Evolutionary conservation across 2,329 filamentous ascomycete species (phyloP), one percentile per base, ranked within the genome.

Genomic region (Pseudonectria foliicola): DNA sequence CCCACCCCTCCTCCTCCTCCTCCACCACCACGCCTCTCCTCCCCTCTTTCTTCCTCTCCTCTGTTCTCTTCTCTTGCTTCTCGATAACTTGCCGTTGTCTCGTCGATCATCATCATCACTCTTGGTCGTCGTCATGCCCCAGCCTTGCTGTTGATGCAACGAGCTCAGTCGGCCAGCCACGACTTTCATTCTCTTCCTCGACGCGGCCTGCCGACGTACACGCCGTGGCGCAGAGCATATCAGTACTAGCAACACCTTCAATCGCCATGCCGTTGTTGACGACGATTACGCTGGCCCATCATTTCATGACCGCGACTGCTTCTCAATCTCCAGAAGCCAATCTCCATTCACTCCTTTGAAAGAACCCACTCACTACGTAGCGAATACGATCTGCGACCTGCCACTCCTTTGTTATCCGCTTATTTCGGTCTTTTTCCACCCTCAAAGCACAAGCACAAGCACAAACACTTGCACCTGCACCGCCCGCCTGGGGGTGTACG

Each of bases 311-410:
- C 18, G 18, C 18, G 18, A 29, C 13, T 15, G 12, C 13, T 13
- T 15, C 16, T 13, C 27, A 15, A 8, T 29, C n/a, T n/a, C n/a
- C n/a, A 21, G 18, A 21, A 8, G 18, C 18, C 18, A 21, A 21
- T 8, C 18, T 15, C 27, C 4, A 29, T 29, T 29, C 27, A 13
- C 14, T 29, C 27, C 27, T 13, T 13, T 29, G n/a, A 13, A 14
- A 5, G 7, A 4, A 13, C 10, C 13, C n/a, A n/a, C n/a, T n/a
- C n/a, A n/a, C n/a, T n/a, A n/a, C n/a, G n/a, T n/a, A 50, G 40
- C 48, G 40, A 53, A 48, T 48, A 46, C 46, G 48, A 49, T 48
- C 41, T 39, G 36, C 39, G 16, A 31, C 35, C 39, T 35, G 39
- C 35, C 23, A 13, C 31, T 37, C 29, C 40, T 40, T 39, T 15